Evolutionary conservation across 345 rosid species (phyloP), one percentile per base, ranked within the genome.

Genomic region (Eucalyptus fibrosa): DNA sequence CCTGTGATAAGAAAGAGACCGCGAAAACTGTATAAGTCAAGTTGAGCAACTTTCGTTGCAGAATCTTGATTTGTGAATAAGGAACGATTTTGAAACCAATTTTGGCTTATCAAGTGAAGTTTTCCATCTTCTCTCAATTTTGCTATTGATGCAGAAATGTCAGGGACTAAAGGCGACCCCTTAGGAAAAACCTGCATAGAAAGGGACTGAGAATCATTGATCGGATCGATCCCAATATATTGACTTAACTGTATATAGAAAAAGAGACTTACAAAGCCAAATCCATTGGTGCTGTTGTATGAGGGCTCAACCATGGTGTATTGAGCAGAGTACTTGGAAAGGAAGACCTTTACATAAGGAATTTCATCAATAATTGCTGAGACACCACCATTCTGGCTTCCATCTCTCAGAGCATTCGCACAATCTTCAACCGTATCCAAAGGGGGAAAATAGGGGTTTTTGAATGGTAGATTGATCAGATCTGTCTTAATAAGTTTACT

Each of bases 281-380:
- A 91, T n/a, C 80, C 80, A 32, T 32, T 67, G 80, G 80, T 8
- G 80, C 80, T 67, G 80, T 88, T 92, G 67, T 50, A 87, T 15
- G 91, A 89, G 32, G 94, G 89, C 67, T 88, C 92, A 21, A 90
- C 81, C 92, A 93, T 91, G 40, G 87, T 87, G 88, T 90, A 94
- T 7, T 87, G 13, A 45, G 85, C 56, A 88, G 94, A 92, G 86
- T 93, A 65, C 55, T 90, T 88, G 18, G 92, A 90, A 40, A 93
- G 94, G 69, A 95, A 90, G 30, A 93, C 83, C 82, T 90, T 92
- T 7, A 91, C 91, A 80, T 92, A 93, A 26, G 97, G 93, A 24
- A 94, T 82, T 91, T 94, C 96, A 23, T 90, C 92, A 14, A 94
- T 60, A 50, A 92, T 89, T 49, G 90, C 94, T 11, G 93, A 87